Base-by-base conservation (phyloP, 164 flowering plant species). In the Taxillus chinensis region DNA sequence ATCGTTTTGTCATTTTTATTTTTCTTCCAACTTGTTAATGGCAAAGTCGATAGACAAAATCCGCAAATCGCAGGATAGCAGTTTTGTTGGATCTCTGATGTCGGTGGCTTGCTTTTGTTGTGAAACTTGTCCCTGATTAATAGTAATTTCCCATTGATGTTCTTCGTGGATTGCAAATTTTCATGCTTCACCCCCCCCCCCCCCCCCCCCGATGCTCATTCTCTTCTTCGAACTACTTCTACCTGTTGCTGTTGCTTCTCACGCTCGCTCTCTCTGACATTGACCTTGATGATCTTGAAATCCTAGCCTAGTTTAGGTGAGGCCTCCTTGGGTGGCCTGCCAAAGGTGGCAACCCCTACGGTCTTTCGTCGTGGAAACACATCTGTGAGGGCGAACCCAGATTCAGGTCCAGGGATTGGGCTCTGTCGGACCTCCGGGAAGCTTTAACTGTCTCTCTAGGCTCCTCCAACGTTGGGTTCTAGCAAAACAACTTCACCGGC, bases 301-400 rank as follows among this genome's bases (percentile, higher is more conserved):
- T 86, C 59, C 72, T 86, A 59, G 64, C 64, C 39, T 67, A 80
- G 68, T 77, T 86, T 51, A 72, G 75, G 51, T 63, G 72, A 27
- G 80, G 80, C 49, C 79, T 83, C 11, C 69, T 85, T 57, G 57
- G 73, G 46, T 83, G 88, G 91, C 86, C 88, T 43, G 62, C 40
- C 13, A 66, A 65, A 40, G 83, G 78, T 3, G 70, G 63, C 40
- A 84, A 85, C 72, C 91, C 91, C 1, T 86, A 88, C 70, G 88
- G 88, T 11, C 62, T 72, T 1, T 70, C 79, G 1, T 49, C 55
- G 1, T 86, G 91, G 91, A 40, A 58, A 3, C 77, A 72, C 69
- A 71, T 62, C 61, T 86, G 91, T 59, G 11, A 48, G 4, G 74
- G 72, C 10, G 57, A 65, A 50, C 83, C 3, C 86, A 83, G 67